A percentile compares a stretch with the other conserved stretches of the same genome.
Evolutionary conservation across 2,329 filamentous ascomycete genomes (phyloP).

Genomic region (Colletotrichum cuscutae): DNA sequence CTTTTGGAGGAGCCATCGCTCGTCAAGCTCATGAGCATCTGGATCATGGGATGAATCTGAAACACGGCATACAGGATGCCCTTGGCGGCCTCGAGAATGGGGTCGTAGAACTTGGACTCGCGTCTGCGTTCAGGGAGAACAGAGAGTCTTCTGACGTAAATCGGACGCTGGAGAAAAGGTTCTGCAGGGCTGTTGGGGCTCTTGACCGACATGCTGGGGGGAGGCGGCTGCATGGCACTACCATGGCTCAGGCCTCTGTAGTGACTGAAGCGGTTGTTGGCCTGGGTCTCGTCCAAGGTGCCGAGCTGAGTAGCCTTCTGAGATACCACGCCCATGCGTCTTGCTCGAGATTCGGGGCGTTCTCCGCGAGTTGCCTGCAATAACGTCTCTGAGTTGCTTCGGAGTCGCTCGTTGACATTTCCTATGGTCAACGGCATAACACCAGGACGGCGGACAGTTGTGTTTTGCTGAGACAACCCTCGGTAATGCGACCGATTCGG

Average conservation of each 20-base stretch:
- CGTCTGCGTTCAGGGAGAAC: conserved; percentile 71
- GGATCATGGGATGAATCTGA: conserved; percentile 75
- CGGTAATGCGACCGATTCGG: conserved; percentile 85
- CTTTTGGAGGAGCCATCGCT: conserved; percentile 69
- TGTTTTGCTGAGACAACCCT: conserved; percentile 75
- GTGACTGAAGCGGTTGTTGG: conserved; percentile 73
- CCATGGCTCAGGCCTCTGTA: conserved; percentile 74
- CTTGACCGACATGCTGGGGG: conserved; percentile 50
- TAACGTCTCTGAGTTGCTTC: conserved; percentile 73
- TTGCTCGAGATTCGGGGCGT: conserved; percentile 63
- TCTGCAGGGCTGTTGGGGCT: conserved; percentile 72
- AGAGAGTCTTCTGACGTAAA: conserved; percentile 72
- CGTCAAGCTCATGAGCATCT: conserved; percentile 71
- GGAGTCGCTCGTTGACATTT: conserved; percentile 74
- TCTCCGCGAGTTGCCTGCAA: conserved; percentile 60
- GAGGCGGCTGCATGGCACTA: conserved; percentile 71
- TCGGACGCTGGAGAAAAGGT: conserved; percentile 65
- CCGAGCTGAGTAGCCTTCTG: conserved; percentile 69
- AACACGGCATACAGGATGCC: conserved; percentile 75
- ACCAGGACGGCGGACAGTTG: conserved; percentile 73
- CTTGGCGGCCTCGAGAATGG: conserved; percentile 72
- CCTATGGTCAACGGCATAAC: conserved; percentile 78
- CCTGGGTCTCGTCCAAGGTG: conserved; percentile 70
- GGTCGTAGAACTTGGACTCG: conserved; percentile 70
- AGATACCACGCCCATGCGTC: conserved; percentile 73